Percentiles rank a stretch among this genome's conserved stretches.
These are phyloP conservation scores for Sphagnum magellanicum DNA, from an alignment of 228 moss, liverwort and hornwort species.

Conservation along the genomic window DNA sequence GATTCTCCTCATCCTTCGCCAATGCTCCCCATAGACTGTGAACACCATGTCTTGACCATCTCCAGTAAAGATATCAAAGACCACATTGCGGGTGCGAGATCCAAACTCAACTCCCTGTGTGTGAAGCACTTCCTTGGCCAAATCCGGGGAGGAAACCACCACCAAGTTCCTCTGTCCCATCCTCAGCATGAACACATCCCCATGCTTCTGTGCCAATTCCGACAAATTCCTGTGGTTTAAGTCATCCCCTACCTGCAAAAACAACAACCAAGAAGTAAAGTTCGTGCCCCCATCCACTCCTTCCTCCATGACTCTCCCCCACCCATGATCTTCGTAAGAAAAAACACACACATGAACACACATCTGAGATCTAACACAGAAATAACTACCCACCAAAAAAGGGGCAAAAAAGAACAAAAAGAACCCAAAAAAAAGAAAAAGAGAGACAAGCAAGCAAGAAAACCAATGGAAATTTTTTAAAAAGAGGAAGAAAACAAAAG, in stretches of 20 bases:
- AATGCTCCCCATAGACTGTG: slow-evolving; percentile 80
- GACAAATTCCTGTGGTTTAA: slow-evolving; percentile 64
- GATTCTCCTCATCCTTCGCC: slow-evolving; percentile 78
- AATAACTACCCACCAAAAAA: too few relatives aligned
- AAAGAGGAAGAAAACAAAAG: too few relatives aligned
- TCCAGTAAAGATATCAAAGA: slow-evolving; percentile 78
- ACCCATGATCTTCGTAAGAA: too few relatives aligned
- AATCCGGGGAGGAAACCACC: slow-evolving; percentile 61
- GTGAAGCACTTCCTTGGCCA: slow-evolving; percentile 76
- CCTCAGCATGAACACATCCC: slow-evolving; percentile 54
- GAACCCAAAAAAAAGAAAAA: too few relatives aligned
- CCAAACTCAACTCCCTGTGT: slow-evolving; percentile 73
- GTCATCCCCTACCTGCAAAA: slow-evolving; percentile 36
- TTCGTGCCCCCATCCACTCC: too few relatives aligned
- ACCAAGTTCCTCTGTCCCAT: slow-evolving; percentile 84
- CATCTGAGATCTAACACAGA: too few relatives aligned
- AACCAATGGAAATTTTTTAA: too few relatives aligned
- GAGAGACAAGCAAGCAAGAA: too few relatives aligned
- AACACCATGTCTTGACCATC: slow-evolving; percentile 87
- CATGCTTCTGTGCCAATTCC: slow-evolving; percentile 53
- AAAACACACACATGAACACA: too few relatives aligned
- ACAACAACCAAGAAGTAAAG: neutral
- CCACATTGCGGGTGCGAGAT: slow-evolving; percentile 66
- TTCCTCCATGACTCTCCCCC: too few relatives aligned
- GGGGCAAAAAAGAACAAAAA: too few relatives aligned